Conservation (phyloP, 1,139 yeast genomes). For the Eremothecium sinecaudum region DNA sequence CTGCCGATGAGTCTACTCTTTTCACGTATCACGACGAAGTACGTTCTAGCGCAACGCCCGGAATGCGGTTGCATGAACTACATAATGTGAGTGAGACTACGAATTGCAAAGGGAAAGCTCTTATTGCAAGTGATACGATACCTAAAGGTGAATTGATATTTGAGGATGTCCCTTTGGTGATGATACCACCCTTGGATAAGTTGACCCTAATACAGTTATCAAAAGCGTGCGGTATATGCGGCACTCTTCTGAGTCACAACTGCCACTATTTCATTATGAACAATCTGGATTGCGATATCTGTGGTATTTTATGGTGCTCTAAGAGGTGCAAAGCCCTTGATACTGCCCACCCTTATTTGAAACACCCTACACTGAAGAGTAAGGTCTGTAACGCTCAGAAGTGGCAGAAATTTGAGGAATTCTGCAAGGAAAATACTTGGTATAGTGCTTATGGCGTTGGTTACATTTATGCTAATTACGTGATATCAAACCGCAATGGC, state of each 20-base stretch:
- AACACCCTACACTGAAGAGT: constrained; percentile 39
- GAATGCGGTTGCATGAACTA: constrained; percentile 36
- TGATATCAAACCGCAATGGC: constrained; percentile 12
- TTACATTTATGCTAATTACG: constrained; percentile 43
- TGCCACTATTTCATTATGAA: constrained; percentile 34
- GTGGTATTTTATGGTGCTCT: constrained; percentile 69
- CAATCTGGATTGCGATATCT: constrained; percentile 60
- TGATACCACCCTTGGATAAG: constrained; percentile 65
- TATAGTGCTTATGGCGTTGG: constrained; percentile 61
- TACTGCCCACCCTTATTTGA: constrained; percentile 46
- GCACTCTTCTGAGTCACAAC: constrained; percentile 44
- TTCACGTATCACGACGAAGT: constrained; percentile 47
- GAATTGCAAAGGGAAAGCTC: constrained; percentile 42
- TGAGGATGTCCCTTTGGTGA: constrained; percentile 55
- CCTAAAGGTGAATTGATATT: constrained; percentile 47
- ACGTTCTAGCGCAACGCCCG: constrained; percentile 44
- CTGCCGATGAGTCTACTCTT: constrained; percentile 31
- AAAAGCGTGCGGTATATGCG: constrained; percentile 75
- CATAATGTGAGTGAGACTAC: constrained; percentile 36
- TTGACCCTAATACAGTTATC: constrained; percentile 53
- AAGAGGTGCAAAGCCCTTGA: constrained; percentile 47
- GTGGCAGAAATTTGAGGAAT: constrained; percentile 50
- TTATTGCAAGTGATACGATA: constrained; percentile 39
- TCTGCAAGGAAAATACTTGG: constrained; percentile 59
- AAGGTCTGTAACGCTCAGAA: constrained; percentile 37